Evolutionary conservation across 345 rosid genomes (phyloP).

Genomic region (Cochlearia excelsa): DNA sequence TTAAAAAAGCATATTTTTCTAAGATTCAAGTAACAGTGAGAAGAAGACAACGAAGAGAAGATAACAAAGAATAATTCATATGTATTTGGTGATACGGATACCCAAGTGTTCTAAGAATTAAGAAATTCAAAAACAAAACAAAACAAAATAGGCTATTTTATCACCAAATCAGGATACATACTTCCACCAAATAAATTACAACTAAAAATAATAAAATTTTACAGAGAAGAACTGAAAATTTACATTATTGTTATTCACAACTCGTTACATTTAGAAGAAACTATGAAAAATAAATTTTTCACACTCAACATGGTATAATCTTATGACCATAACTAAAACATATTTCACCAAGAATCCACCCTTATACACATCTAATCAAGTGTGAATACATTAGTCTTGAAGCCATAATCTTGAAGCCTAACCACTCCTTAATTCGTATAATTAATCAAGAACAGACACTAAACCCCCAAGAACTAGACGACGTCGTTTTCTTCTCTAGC

Average conservation of each 20-base stretch:
- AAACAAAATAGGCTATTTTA: too few species aligned
- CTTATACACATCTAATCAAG: slow-evolving; percentile 10
- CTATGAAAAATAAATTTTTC: slow-evolving; percentile 4
- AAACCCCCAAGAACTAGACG: slow-evolving; percentile 70
- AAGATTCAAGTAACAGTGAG: too few species aligned
- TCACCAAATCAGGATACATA: too few species aligned
- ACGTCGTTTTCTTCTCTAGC: slow-evolving; percentile 51
- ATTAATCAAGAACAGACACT: slow-evolving; percentile 40
- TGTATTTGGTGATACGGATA: too few species aligned
- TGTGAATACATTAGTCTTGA: slow-evolving; percentile 37
- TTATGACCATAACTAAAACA: slow-evolving; percentile 29
- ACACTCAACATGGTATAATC: slow-evolving; percentile 28
- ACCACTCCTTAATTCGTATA: slow-evolving; percentile 36
- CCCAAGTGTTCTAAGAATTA: too few species aligned
- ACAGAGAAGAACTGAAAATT: slow-evolving; percentile 26
- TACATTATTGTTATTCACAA: slow-evolving; percentile 52
- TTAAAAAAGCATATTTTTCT: too few species aligned
- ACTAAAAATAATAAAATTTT: too few species aligned
- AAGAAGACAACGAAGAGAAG: too few species aligned
- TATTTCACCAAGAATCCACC: slow-evolving; percentile 27
- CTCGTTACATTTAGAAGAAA: slow-evolving; percentile 43
- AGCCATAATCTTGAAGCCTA: slow-evolving; percentile 62
- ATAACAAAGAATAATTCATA: too few species aligned
- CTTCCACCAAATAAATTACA: too few species aligned
- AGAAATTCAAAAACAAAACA: too few species aligned